Evolutionary conservation across 768 basidiomycete species (phyloP), one percentile per base, ranked within the genome.

Genomic region (Amanita pseudoporphyria): DNA sequence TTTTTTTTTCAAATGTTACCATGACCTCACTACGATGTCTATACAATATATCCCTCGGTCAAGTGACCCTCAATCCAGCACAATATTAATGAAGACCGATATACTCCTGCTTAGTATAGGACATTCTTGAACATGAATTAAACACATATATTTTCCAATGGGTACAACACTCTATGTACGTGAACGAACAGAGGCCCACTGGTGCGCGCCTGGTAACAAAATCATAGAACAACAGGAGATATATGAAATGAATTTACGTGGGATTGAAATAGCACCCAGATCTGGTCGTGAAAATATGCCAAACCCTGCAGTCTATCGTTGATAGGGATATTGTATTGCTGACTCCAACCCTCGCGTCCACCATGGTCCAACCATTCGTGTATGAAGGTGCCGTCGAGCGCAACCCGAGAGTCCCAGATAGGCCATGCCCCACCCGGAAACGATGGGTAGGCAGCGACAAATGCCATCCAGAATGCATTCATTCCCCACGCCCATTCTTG

Each of bases 401-500:
- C 22, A n/a, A 28, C 7, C 3, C 14, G 40, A 33, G 28, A 40
- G 32, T 45, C 43, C 43, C 43, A 45, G 30, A 2, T 28, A 1
- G 43, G 43, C 43, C 43, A 45, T 18, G 9, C 32, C 31, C 43
- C 30, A 19, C 43, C 5, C 12, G 43, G 40, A 41, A 41, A 41
- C 24, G 40, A 41, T 41, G 40, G 40, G 22, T 41, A n/a, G 24
- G 40, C 22, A 13, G 40, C 40, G 14, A 41, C 22, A 9, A 26
- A 41, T 41, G 40, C 40, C 40, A 41, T 41, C 40, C 43, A 45
- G 30, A 45, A 45, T 33, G 16, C 7, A 18, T 45, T 14, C 3
- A 6, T 45, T 45, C 28, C 43, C 43, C 43, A 45, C 3, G 28
- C 32, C 43, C 43, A 45, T 45, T 45, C 43, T 41, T 41, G 40